A percentile compares a stretch with the other conserved stretches of the same genome.
These are phyloP conservation scores for Suillus tomentosus DNA, from an alignment of 768 basidiomycete species.

Conservation along the genomic window DNA sequence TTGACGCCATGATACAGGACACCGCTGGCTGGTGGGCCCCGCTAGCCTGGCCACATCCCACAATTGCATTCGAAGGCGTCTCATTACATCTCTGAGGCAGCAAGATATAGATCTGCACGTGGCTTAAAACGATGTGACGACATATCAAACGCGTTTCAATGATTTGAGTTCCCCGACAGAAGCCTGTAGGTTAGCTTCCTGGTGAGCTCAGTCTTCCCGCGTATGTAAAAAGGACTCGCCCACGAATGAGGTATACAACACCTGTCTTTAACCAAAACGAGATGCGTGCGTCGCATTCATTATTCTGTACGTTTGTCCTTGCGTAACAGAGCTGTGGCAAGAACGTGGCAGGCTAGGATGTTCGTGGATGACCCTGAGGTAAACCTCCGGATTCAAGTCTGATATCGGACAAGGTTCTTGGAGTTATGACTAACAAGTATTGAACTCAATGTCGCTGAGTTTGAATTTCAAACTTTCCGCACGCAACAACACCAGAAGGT, in stretches of 20 bases:
- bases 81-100: neutral
- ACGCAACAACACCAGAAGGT: neutral
- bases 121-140: neutral
- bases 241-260: neutral
- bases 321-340: neutral
- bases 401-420: neutral
- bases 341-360: neutral
- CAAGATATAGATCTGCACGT: neutral
- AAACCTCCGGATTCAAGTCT: neutral
- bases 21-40: neutral
- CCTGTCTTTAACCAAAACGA: neutral
- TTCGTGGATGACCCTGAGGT: neutral
- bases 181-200: neutral
- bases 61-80: neutral
- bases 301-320: neutral
- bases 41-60: neutral
- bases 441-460: slow-evolving; percentile 5
- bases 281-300: neutral
- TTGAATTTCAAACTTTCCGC: neutral
- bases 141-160: neutral
- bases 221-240: neutral
- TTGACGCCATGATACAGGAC: neutral
- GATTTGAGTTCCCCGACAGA: neutral
- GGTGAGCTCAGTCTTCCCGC: neutral
- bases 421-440: neutral